Evolutionary conservation across 2,329 filamentous ascomycete genomes (phyloP).

Genomic region (Fusarium nanum): DNA sequence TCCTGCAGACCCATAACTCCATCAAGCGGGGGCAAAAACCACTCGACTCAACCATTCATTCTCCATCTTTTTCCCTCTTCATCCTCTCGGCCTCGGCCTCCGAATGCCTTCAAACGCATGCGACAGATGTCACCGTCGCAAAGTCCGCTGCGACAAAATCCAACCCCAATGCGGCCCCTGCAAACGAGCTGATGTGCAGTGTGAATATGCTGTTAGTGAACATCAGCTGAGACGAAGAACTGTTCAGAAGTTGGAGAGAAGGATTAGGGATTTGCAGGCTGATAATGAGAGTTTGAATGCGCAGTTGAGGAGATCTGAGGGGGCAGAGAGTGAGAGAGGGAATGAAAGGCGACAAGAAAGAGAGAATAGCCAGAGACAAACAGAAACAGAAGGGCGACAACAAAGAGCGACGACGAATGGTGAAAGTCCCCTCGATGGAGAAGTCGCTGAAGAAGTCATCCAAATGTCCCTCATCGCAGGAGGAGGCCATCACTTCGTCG

Average conservation of each 20-base stretch:
- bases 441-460: constrained; percentile 56
- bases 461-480: constrained; percentile 57
- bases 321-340: background rate
- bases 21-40: constrained; percentile 27
- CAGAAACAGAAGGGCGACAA: background rate
- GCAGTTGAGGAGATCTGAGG: constrained; percentile 24
- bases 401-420: background rate
- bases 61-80: background rate
- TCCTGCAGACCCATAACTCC: constrained; percentile 11
- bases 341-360: background rate
- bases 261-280: constrained; percentile 49
- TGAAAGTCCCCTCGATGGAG: constrained; percentile 30
- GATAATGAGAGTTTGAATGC: constrained; percentile 42
- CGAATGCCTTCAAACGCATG: constrained; percentile 48
- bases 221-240: constrained; percentile 47
- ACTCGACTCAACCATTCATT: background rate
- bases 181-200: constrained; percentile 51
- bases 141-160: constrained; percentile 55
- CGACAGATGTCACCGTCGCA: constrained; percentile 56
- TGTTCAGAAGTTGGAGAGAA: constrained; percentile 51
- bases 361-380: background rate
- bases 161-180: constrained; percentile 53
- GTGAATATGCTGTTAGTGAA: constrained; percentile 51
- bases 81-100: constrained; percentile 31
- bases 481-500: constrained; percentile 57